phyloP scores from a whole-genome alignment of 2,329 filamentous ascomycete genomes.

The Apiospora sp. region DNA sequence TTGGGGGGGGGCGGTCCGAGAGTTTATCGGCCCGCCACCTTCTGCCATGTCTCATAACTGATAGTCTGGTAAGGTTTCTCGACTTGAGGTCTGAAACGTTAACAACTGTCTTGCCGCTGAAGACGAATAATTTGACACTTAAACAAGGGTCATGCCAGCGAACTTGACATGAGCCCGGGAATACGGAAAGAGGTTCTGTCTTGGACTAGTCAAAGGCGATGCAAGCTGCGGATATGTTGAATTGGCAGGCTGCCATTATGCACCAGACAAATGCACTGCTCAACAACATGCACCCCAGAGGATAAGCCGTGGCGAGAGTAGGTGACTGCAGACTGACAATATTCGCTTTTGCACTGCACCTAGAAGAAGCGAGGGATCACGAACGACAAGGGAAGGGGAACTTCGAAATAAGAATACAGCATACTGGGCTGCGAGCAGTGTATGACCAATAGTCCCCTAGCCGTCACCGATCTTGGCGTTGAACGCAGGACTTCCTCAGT shows the following conservation, averaged over 20 bases:
- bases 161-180: neutral
- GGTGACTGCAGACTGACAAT: neutral
- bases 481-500: neutral
- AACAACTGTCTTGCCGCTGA: neutral
- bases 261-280: neutral
- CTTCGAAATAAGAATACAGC: neutral
- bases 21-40: neutral
- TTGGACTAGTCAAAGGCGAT: neutral
- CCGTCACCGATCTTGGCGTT: neutral
- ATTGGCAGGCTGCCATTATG: slow-evolving; percentile 7
- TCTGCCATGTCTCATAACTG: neutral
- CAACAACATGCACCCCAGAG: neutral
- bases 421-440: neutral
- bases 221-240: neutral
- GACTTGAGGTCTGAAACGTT: neutral
- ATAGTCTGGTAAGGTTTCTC: neutral
- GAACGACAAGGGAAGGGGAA: too few relatives aligned
- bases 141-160: slow-evolving; percentile 10
- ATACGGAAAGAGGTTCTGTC: neutral
- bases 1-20: neutral
- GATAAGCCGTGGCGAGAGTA: neutral
- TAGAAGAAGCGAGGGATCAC: neutral
- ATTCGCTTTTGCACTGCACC: neutral
- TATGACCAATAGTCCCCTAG: too few relatives aligned
- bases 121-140: neutral